Base-by-base conservation (phyloP, 2,329 filamentous ascomycete genomes). In the Colletotrichum noveboracense region DNA sequence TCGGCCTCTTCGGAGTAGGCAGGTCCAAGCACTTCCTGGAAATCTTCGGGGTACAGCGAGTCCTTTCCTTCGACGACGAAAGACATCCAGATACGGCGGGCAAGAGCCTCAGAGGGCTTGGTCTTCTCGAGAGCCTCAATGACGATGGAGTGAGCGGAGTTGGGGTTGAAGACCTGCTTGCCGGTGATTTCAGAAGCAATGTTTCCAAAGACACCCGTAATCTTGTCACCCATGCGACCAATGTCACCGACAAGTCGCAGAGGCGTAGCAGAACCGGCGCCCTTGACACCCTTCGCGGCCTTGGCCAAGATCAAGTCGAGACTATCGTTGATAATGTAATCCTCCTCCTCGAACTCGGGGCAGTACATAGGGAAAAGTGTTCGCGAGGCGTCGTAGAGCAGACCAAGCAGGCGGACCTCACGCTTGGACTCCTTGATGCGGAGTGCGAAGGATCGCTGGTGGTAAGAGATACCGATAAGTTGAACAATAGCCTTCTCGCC, bases 81-180 rank as follows among this genome's bases (percentile, higher is more conserved):
- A 1, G 96, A 98, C 95, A 98, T 98, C 97, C 97, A 98, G 77
- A 98, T 93, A 81, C 97, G 94, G 79, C 92, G 94, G n/a, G 95
- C 96, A 74, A 98, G 87, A n/a, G 97, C 97, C 83, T 98, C 96
- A 0, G 96, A 95, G 8, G 95, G 94, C 75, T 90, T 89, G 58
- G 91, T 92, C 86, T 95, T 96, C 84, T 98, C 96, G 36, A 98
- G 89, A 10, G 96, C 97, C 82, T 97, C 93, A 14, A 97, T 89
- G 7, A 98, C 95, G 65, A 98, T 92, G 0, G 95, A 97, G 83
- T 98, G 96, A 1, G 96, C 93, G 7, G 96, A 94, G 80, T 95
- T 96, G 16, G 95, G 94, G 84, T 98, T 98, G 87, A 98, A 98
- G 26, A 98, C 94, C 81, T 98, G 93, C 86, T 97, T 98, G 78